A percentile compares a stretch with the other conserved stretches of the same genome.
These are phyloP conservation scores for Blastomyces emzantsi DNA, from an alignment of 2,329 filamentous ascomycete genomes.

Conservation along the genomic window DNA sequence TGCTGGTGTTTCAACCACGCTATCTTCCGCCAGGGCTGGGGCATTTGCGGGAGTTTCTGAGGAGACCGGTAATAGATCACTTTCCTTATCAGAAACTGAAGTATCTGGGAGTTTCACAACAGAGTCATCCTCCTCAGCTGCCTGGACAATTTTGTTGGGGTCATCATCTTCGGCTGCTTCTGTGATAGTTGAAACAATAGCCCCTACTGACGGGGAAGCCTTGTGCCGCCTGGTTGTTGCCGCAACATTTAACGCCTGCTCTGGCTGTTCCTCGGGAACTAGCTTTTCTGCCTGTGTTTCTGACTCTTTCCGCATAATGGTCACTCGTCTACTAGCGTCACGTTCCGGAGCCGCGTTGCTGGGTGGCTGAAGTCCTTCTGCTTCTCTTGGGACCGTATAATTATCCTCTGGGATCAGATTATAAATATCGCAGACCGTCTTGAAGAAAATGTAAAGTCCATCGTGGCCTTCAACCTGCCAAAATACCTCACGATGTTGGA, in stretches of 20 bases:
- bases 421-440: constrained; percentile 90
- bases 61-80: not conserved
- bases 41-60: not conserved
- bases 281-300: constrained; percentile 23
- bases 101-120: constrained; percentile 8
- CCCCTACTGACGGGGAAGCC: constrained; percentile 60
- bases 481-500: constrained; percentile 90
- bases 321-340: constrained; percentile 18
- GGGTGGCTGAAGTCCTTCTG: constrained; percentile 53
- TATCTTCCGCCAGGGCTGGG: not conserved
- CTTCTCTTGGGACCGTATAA: constrained; percentile 89
- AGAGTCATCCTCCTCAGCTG: constrained; percentile 4
- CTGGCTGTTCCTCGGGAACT: not conserved
- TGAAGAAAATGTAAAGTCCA: constrained; percentile 95
- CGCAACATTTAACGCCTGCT: constrained; percentile 31
- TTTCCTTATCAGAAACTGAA: not conserved
- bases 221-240: constrained; percentile 65
- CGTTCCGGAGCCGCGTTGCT: constrained; percentile 4
- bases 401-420: constrained; percentile 84
- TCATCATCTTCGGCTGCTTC: constrained; percentile 46
- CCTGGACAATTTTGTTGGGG: constrained; percentile 14
- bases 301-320: constrained; percentile 34
- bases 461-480: constrained; percentile 86
- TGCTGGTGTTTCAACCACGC: not conserved
- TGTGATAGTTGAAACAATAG: constrained; percentile 64